Evolutionary conservation across 1,284 basidiomycete genomes (phyloP).

Genomic region (Phylloboletellus chloephorus): DNA sequence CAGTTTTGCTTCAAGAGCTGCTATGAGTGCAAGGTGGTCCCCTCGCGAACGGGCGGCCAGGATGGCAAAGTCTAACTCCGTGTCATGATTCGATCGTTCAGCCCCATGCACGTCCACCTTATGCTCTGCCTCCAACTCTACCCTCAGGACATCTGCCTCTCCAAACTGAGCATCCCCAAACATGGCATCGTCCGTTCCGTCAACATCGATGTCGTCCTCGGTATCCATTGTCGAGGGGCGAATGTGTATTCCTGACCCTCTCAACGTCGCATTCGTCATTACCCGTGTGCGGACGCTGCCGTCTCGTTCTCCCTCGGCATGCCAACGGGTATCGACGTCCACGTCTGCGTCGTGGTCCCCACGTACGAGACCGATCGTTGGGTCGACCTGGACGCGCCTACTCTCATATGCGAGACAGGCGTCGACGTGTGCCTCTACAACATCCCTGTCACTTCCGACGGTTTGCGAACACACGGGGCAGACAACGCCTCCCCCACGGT

Average conservation of each 20-base stretch:
- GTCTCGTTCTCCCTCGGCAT: slow-evolving; percentile 19
- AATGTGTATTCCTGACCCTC: slow-evolving; percentile 57
- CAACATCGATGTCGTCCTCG: slow-evolving; percentile 73
- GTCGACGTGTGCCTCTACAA: slow-evolving; percentile 71
- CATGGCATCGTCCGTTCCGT: slow-evolving; percentile 62
- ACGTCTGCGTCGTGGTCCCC: slow-evolving; percentile 25
- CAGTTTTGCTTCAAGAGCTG: slow-evolving; percentile 58
- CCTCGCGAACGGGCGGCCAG: slow-evolving; percentile 43
- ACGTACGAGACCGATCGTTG: slow-evolving; percentile 17
- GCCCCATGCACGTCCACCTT: slow-evolving; percentile 31
- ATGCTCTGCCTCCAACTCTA: slow-evolving; percentile 8
- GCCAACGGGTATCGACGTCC: slow-evolving; percentile 34
- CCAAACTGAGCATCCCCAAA: slow-evolving; percentile 71
- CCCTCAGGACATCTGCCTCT: slow-evolving; percentile 56
- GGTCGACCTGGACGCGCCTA: slow-evolving; percentile 40
- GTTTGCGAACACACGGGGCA: slow-evolving; percentile 63
- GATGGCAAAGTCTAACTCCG: slow-evolving; percentile 48
- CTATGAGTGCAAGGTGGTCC: slow-evolving; percentile 43
- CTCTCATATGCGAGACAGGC: slow-evolving; percentile 60
- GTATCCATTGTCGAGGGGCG: slow-evolving; percentile 53
- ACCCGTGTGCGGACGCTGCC: slow-evolving; percentile 29
- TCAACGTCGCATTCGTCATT: slow-evolving; percentile 34
- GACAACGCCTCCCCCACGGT: slow-evolving; percentile 39
- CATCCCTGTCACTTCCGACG: slow-evolving; percentile 61
- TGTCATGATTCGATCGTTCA: slow-evolving; percentile 24